These are phyloP conservation scores for Ceratocystis harringtonii DNA, from an alignment of 2,329 filamentous ascomycete genomes.

Conservation along the genomic window DNA sequence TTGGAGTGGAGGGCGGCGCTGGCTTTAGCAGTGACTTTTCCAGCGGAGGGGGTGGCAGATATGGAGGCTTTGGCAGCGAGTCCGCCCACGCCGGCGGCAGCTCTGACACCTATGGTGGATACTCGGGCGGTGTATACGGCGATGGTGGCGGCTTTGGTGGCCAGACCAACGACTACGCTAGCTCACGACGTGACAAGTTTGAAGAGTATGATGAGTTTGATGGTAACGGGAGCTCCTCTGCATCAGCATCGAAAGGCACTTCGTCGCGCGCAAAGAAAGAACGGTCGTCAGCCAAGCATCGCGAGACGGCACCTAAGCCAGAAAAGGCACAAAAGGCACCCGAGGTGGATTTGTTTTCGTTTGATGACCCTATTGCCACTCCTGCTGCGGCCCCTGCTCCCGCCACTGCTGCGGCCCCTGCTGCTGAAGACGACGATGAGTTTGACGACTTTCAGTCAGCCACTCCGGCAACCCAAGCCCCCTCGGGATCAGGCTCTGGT, in stretches of 20 bases:
- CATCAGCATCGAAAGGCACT: conserved; percentile 34
- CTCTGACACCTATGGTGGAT: conserved; percentile 37
- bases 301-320: conserved; percentile 49
- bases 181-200: conserved; percentile 54
- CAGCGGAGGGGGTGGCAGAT: conserved; percentile 40
- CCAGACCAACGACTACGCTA: conserved; percentile 52
- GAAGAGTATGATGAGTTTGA: conserved; percentile 97
- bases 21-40: conserved; percentile 39
- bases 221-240: conserved; percentile 42
- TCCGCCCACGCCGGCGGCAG: conserved; percentile 52
- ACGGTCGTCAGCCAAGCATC: conserved; percentile 26
- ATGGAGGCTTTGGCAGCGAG: conserved; percentile 86
- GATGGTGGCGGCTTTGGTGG: conserved; percentile 90
- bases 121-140: conserved; percentile 68
- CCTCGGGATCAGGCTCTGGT: conserved; percentile 24
- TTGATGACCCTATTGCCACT: conserved; percentile 52
- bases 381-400: conserved; percentile 29
- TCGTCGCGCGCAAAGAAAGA: conserved; percentile 19
- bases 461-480: conserved; percentile 39
- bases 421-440: conserved; percentile 62
- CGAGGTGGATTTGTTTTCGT: conserved; percentile 85
- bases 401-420: conserved; percentile 10
- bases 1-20: conserved; percentile 74
- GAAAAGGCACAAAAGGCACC: conserved; percentile 50
- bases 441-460: conserved; percentile 98